Conservation (phyloP, 805 yeast species). For the Monosporozyma solicola region DNA sequence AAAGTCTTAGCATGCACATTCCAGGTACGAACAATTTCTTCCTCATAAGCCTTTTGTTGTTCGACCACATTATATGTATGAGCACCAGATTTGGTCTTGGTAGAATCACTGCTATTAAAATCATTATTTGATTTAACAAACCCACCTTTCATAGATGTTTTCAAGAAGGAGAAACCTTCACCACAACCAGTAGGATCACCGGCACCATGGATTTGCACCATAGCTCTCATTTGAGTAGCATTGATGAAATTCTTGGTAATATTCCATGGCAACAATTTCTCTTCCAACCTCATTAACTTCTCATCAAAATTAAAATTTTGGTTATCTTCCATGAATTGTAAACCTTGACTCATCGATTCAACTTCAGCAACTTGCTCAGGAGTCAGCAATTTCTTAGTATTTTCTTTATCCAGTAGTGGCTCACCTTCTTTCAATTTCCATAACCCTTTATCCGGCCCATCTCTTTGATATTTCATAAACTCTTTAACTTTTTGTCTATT, state of each 20-base stretch:
- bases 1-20: conserved; percentile 65
- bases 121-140: conserved; percentile 39
- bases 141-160: conserved; percentile 94
- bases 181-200: conserved; percentile 94
- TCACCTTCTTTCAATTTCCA: conserved; percentile 79
- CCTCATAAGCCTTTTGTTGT: conserved; percentile 88
- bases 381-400: conserved; percentile 68
- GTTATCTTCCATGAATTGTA: conserved; percentile 74
- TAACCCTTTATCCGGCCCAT: conserved; percentile 87
- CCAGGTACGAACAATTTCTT: conserved; percentile 86
- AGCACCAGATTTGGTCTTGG: conserved; percentile 29
- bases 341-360: conserved; percentile 93
- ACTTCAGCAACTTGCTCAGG: conserved; percentile 86
- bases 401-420: conserved; percentile 64
- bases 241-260: conserved; percentile 82
- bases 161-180: conserved; percentile 76
- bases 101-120: conserved; percentile 7
- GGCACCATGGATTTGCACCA: conserved; percentile 88
- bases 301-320: conserved; percentile 43
- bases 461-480: conserved; percentile 94
- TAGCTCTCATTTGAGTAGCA: conserved; percentile 94
- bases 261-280: conserved; percentile 91
- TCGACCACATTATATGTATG: conserved; percentile 73
- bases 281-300: conserved; percentile 58
- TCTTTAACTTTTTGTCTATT: conserved; percentile 91